These are phyloP conservation scores for Anethum foeniculum DNA, from an alignment of 140 eudicot genomes.

Conservation along the genomic window DNA sequence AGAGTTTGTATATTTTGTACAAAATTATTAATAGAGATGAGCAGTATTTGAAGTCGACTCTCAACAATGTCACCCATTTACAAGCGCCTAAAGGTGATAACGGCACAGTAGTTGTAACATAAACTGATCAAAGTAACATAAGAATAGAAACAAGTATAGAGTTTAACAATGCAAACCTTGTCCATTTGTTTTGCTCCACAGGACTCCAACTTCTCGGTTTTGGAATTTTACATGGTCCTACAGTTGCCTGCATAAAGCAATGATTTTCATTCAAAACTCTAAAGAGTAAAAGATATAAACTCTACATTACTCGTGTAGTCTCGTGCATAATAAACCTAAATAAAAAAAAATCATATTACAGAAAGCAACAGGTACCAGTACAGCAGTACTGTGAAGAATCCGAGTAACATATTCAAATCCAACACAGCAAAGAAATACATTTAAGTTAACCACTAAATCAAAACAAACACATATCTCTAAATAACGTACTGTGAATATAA, in stretches of 20 bases:
- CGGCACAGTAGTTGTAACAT: background rate
- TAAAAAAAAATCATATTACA: background rate
- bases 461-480: background rate
- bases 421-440: background rate
- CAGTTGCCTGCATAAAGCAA: conserved; percentile 71
- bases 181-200: conserved; percentile 95
- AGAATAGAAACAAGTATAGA: background rate
- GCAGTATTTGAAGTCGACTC: background rate
- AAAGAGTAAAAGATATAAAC: background rate
- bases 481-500: background rate
- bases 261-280: background rate
- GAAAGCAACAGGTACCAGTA: background rate
- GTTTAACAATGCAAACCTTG: conserved; percentile 52
- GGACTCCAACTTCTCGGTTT: conserved; percentile 98
- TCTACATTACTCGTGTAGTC: background rate
- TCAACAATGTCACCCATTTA: background rate
- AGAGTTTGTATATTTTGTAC: background rate
- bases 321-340: background rate
- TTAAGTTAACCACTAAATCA: background rate
- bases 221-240: conserved; percentile 86
- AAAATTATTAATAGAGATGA: background rate
- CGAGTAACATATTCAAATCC: background rate
- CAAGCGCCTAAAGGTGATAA: background rate
- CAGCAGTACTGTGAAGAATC: background rate
- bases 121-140: background rate